Conservation (phyloP, 495 filamentous ascomycete genomes). For the Patellaria atrata region DNA sequence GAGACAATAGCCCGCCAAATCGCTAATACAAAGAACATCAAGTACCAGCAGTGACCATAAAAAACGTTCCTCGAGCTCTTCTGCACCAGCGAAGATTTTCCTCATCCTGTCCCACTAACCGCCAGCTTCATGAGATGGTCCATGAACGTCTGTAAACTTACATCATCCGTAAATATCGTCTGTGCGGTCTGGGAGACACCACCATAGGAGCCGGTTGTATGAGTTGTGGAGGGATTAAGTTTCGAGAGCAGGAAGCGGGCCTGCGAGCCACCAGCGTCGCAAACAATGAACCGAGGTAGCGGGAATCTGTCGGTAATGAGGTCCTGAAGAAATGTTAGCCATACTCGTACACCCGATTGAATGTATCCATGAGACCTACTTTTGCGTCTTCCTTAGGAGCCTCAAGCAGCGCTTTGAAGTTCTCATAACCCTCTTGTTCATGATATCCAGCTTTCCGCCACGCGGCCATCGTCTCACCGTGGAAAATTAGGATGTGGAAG, state of each 20-base stretch:
- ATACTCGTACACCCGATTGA: background rate
- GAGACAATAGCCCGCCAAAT: no score
- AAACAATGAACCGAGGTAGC: conserved; percentile 95
- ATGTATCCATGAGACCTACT: conserved; percentile 36
- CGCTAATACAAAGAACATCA: no score
- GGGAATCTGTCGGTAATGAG: conserved; percentile 96
- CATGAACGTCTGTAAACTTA: conserved; percentile 98
- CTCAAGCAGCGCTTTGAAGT: conserved; percentile 77
- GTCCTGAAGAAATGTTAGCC: conserved; percentile 43
- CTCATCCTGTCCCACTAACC: conserved; percentile 13
- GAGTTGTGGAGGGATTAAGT: conserved; percentile 96
- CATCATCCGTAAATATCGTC: conserved; percentile 98
- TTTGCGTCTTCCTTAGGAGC: conserved; percentile 96
- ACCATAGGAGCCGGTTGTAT: conserved; percentile 83
- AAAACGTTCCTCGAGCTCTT: no score
- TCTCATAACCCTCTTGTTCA: conserved; percentile 96
- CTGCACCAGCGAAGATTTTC: no score
- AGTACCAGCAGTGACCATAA: no score
- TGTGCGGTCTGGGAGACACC: conserved; percentile 82
- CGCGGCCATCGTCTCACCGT: conserved; percentile 93
- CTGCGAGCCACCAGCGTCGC: conserved; percentile 94
- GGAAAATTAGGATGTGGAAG: conserved; percentile 99
- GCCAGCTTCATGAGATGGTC: conserved; percentile 90
- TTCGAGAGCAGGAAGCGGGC: conserved; percentile 96
- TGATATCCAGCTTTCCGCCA: conserved; percentile 99